Base-by-base conservation (phyloP, 2,329 filamentous ascomycete genomes). In the Sporothrix brunneoviolacea region DNA sequence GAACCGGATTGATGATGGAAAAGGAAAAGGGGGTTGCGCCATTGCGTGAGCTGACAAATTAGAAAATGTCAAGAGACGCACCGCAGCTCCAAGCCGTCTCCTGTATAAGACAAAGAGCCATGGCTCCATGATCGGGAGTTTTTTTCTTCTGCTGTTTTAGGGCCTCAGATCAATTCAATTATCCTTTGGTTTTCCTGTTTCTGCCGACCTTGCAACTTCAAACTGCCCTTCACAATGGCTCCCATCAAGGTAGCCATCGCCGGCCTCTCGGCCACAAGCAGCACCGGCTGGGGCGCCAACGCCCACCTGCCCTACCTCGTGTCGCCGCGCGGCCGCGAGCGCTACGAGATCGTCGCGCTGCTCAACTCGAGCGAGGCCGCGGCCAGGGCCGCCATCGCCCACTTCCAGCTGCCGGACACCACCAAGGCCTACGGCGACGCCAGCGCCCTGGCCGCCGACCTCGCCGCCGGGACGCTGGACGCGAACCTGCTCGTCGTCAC, bases 231-330 rank as follows among this genome's bases (percentile, higher is more conserved):
- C n/a, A n/a, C n/a, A n/a, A n/a, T n/a, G n/a, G n/a, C n/a, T n/a
- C n/a, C n/a, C n/a, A 53, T 51, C 52, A 54, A 52, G 24, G 30
- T 56, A 22, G 55, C 21, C 32, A 24, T 57, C 19, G 46, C 51
- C 27, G 55, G 55, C 41, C 48, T 57, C 24, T 55, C 56, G 7
- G 19, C 53, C n/a, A 39, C 16, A 16, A 27, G 45, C 19, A 35
- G 24, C 30, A 50, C 51, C 19, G 42, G 40, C 24, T 57, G 55
- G 54, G 56, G 47, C 16, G 15, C 15, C 37, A 21, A 60, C 22
- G 77, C 74, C 3, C 81, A 84, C 57, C 70, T 84, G 0, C 78
- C 82, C 0, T 83, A 82, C 59, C 73, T 84, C 3, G 62, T 72
- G 27, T 75, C 75, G 0, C 61, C 70, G 0, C 64, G 60, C 3